Conservation (phyloP, 169 alveolate species). For the Ichthyophthirius multifiliis region DNA sequence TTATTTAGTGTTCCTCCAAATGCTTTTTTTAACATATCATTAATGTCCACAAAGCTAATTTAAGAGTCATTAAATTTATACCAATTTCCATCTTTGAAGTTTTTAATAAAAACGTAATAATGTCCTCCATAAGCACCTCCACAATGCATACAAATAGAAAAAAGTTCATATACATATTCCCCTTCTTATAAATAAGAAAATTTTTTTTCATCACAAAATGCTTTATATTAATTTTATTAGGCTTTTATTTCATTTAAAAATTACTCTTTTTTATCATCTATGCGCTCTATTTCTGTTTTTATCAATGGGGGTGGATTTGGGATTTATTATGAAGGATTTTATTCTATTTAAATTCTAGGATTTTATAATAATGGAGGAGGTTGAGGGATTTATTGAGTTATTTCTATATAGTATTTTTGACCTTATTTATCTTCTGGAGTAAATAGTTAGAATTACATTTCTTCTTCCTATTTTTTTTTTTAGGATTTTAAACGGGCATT, state of each 20-base stretch:
- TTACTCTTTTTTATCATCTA: background rate
- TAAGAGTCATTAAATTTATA: conserved; percentile 73
- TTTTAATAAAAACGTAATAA: conserved; percentile 78
- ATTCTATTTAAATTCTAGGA: background rate
- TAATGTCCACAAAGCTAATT: conserved; percentile 52
- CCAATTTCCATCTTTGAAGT: conserved; percentile 56
- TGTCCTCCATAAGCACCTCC: conserved; percentile 89
- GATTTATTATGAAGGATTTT: background rate
- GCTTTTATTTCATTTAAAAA: background rate
- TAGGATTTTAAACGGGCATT: too few relatives aligned
- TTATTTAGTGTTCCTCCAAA: conserved; percentile 62
- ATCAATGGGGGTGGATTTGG: background rate
- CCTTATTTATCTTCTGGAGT: too few relatives aligned
- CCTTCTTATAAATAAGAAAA: conserved; percentile 51
- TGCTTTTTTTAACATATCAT: conserved; percentile 51
- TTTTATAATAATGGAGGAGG: background rate
- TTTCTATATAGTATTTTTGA: too few relatives aligned
- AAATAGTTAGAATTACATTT: too few relatives aligned
- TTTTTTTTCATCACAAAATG: conserved; percentile 16
- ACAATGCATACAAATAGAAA: conserved; percentile 74
- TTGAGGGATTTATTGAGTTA: too few relatives aligned
- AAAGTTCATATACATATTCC: conserved; percentile 65
- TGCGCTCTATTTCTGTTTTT: background rate
- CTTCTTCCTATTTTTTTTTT: too few relatives aligned
- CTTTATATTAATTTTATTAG: background rate